Conservation (phyloP, 352 stramenopile species). For the Pythium aphanidermatum region DNA sequence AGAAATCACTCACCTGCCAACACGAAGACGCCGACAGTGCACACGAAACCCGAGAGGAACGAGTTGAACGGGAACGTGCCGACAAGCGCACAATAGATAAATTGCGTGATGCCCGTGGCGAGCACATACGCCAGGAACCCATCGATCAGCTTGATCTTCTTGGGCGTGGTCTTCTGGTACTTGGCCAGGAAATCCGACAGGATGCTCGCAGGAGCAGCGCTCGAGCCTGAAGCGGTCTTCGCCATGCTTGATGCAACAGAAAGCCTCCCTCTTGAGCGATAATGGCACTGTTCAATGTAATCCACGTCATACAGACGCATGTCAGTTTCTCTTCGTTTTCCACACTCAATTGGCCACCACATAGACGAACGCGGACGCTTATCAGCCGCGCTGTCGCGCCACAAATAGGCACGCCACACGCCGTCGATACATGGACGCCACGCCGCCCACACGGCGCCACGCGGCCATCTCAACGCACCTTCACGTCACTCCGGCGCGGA, state of each 20-base stretch:
- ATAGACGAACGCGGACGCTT: no score
- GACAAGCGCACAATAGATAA: constrained; percentile 88
- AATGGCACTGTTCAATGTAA: not conserved
- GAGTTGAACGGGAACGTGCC: constrained; percentile 92
- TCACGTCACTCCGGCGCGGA: constrained; percentile 14
- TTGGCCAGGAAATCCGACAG: constrained; percentile 57
- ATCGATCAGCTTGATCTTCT: constrained; percentile 89
- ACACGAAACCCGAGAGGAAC: constrained; percentile 88
- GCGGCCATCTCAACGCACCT: constrained; percentile 5
- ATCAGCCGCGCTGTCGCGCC: no score
- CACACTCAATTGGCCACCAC: no score
- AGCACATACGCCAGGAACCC: constrained; percentile 88
- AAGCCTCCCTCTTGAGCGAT: no score
- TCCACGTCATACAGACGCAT: no score
- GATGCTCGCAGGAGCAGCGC: constrained; percentile 28
- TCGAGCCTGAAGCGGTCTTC: constrained; percentile 28
- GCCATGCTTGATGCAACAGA: constrained; percentile 31
- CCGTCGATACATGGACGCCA: no score
- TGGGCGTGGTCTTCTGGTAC: constrained; percentile 81
- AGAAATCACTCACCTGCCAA: constrained; percentile 57
- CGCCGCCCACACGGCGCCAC: no score
- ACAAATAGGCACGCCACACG: no score
- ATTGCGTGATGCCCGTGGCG: constrained; percentile 84
- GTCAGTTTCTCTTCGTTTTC: no score
- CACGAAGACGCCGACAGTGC: constrained; percentile 87